phyloP scores from a whole-genome alignment of 345 rosid genomes.

The Mallotus nudiflorus region DNA sequence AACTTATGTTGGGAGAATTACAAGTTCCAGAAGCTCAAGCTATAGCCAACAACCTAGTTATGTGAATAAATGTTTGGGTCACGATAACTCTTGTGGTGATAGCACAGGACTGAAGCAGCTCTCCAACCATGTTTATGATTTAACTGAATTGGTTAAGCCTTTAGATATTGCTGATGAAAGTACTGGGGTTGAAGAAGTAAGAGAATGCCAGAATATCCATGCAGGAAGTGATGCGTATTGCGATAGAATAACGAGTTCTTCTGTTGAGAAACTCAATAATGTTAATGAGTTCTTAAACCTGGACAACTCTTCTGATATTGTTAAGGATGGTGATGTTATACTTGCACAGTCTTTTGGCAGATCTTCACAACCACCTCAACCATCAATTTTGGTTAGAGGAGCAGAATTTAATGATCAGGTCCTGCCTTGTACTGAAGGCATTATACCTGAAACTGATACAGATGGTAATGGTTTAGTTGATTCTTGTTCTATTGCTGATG shows the following conservation, averaged over 20 bases:
- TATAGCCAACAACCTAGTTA: slow-evolving; percentile 26
- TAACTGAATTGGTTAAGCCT: slow-evolving; percentile 7
- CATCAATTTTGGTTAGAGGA: slow-evolving; percentile 1
- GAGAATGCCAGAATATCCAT: slow-evolving; percentile 10
- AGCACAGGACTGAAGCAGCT: slow-evolving; percentile 15
- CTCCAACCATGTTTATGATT: slow-evolving; percentile 3
- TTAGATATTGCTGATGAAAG: slow-evolving; percentile 11
- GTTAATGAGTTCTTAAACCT: not conserved
- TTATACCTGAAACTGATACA: slow-evolving; percentile 23
- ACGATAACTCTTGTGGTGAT: slow-evolving; percentile 17
- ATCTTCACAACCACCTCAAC: slow-evolving; percentile 10
- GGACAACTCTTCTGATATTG: not conserved
- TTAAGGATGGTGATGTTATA: not conserved
- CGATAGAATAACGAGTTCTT: slow-evolving; percentile 12
- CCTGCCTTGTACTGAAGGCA: slow-evolving; percentile 14
- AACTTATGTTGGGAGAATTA: slow-evolving; percentile 25
- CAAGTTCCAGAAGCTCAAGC: slow-evolving; percentile 41
- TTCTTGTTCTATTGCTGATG: slow-evolving; percentile 33
- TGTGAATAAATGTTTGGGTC: slow-evolving; percentile 18
- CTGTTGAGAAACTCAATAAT: not conserved
- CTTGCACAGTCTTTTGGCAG: slow-evolving; percentile 15
- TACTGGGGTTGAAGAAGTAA: slow-evolving; percentile 7
- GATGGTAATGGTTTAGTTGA: slow-evolving; percentile 17
- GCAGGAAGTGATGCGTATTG: slow-evolving; percentile 16
- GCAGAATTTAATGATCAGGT: slow-evolving; percentile 18